Evolutionary conservation across 2,329 filamentous ascomycete species (phyloP).

Genomic region (Alternaria novae-zelandiae): DNA sequence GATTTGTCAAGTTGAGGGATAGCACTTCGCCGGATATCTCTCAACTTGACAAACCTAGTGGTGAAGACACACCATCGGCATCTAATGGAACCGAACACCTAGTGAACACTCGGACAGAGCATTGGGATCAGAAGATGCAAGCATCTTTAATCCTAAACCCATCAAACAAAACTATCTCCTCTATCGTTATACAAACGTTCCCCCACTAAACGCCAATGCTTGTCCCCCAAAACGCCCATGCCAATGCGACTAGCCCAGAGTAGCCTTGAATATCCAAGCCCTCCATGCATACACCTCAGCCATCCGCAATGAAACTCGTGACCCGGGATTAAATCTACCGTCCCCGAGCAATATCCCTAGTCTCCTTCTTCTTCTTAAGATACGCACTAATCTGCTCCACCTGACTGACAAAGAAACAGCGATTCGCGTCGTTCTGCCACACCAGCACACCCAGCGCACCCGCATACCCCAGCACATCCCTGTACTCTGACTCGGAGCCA

Average conservation of each 20-base stretch:
- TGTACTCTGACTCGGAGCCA: slow-evolving; percentile 71
- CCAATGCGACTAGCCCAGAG: background rate
- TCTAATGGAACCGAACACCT: background rate
- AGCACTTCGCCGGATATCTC: no score
- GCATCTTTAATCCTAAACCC: background rate
- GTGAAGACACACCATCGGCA: no score
- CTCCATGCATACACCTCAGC: background rate
- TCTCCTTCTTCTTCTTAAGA: slow-evolving; percentile 61
- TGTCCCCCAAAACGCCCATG: background rate
- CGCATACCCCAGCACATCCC: slow-evolving; percentile 74
- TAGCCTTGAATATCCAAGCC: background rate
- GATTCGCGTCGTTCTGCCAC: slow-evolving; percentile 81
- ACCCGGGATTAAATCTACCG: background rate
- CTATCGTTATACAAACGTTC: background rate
- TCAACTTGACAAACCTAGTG: no score
- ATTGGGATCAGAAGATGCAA: background rate
- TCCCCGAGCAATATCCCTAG: slow-evolving; percentile 12
- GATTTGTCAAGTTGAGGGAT: no score
- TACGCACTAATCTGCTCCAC: slow-evolving; percentile 88
- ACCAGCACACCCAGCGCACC: slow-evolving; percentile 88
- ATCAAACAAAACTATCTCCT: background rate
- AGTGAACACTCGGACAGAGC: background rate
- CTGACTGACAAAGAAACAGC: slow-evolving; percentile 90
- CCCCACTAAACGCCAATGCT: background rate
- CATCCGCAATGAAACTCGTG: background rate